phyloP scores from a whole-genome alignment of 805 yeast genomes.

The Cyberlindnera xylosilytica region DNA sequence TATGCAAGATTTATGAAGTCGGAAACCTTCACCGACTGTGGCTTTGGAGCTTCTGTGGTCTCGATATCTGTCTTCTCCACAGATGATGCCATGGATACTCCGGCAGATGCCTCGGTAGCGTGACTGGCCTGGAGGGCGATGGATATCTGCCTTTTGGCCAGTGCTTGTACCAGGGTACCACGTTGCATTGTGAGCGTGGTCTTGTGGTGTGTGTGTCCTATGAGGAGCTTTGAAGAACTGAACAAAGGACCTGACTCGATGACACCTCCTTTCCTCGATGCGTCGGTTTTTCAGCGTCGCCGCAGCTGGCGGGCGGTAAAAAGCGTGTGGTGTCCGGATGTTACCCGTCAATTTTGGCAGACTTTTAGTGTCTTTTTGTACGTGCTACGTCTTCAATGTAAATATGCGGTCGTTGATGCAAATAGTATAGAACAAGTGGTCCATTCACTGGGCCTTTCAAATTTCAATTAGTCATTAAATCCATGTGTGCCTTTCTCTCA shows the following conservation, averaged over 20 bases:
- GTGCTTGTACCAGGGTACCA: not conserved
- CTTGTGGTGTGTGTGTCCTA: too few relatives aligned
- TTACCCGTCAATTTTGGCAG: not conserved
- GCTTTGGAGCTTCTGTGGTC: not conserved
- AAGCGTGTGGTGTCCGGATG: too few relatives aligned
- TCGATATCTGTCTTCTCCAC: not conserved
- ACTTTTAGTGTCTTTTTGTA: too few relatives aligned
- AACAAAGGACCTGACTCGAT: not conserved
- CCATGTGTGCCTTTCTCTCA: slow-evolving; percentile 24
- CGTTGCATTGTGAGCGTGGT: not conserved
- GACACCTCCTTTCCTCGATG: not conserved
- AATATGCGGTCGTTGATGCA: too few relatives aligned
- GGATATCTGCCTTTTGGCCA: not conserved
- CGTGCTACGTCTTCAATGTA: too few relatives aligned
- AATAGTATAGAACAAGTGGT: not conserved
- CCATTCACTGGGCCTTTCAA: too few relatives aligned
- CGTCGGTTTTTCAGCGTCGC: not conserved
- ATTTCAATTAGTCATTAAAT: not conserved
- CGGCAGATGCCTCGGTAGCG: not conserved
- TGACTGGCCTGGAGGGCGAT: not conserved
- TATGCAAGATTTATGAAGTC: not conserved
- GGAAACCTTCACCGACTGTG: not conserved
- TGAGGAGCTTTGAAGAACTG: not conserved
- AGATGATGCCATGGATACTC: not conserved
- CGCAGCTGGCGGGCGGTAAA: not conserved